Conservation (phyloP, 768 basidiomycete species). For the Exidia glandulosa region DNA sequence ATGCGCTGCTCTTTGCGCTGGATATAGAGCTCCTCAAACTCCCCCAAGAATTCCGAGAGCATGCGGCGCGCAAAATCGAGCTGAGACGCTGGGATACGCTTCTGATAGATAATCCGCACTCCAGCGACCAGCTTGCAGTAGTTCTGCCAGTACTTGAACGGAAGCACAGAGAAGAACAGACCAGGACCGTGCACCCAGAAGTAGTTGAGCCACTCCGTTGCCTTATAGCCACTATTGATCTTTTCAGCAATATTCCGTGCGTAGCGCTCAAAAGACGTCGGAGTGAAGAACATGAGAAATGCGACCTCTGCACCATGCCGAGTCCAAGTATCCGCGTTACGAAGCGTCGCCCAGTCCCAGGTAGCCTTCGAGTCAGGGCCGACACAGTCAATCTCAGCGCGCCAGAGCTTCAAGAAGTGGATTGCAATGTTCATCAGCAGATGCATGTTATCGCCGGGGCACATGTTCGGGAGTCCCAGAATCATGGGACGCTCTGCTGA, state of each 20-base stretch:
- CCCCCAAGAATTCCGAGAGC: slow-evolving; percentile 17
- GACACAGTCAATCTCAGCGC: slow-evolving; percentile 16
- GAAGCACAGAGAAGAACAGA: not conserved
- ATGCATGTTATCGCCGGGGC: slow-evolving; percentile 28
- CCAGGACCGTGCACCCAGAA: slow-evolving; percentile 14
- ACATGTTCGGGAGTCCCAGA: slow-evolving; percentile 8
- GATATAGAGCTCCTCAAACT: slow-evolving; percentile 27
- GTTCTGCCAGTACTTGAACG: slow-evolving; percentile 15
- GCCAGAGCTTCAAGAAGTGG: slow-evolving; percentile 22
- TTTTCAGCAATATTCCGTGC: slow-evolving; percentile 31
- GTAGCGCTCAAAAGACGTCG: slow-evolving; percentile 17
- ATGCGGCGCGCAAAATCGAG: slow-evolving; percentile 14
- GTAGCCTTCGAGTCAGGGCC: slow-evolving; percentile 11
- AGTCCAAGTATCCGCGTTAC: slow-evolving; percentile 20
- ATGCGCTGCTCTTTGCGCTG: slow-evolving; percentile 14
- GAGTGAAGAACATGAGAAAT: not conserved
- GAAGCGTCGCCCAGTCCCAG: slow-evolving; percentile 26
- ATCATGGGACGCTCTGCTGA: not conserved
- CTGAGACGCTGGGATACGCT: slow-evolving; percentile 7
- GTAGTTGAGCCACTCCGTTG: slow-evolving; percentile 23
- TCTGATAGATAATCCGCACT: slow-evolving; percentile 16
- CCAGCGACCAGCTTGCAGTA: slow-evolving; percentile 23
- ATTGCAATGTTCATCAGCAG: slow-evolving; percentile 27
- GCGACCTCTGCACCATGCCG: not conserved
- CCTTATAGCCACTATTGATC: slow-evolving; percentile 30